Conservation (phyloP, 169 alveolate genomes). For the Sarcocystis neurona region DNA sequence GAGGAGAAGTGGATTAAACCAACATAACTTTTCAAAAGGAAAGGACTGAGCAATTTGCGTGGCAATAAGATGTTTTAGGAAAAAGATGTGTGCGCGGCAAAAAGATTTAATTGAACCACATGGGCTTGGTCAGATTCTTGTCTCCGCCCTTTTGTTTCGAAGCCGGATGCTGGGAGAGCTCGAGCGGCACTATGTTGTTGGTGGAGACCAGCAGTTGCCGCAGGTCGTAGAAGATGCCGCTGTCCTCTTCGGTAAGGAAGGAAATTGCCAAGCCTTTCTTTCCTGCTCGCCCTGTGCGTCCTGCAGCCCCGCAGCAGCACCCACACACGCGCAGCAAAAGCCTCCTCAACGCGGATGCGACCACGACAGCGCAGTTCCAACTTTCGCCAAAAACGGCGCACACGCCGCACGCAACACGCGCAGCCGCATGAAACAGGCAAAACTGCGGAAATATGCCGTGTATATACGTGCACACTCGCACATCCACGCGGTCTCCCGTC, state of each 20-base stretch:
- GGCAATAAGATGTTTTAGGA: too few species aligned
- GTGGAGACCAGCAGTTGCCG: constrained; percentile 88
- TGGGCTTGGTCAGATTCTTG: constrained; percentile 45
- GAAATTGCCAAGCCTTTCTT: constrained; percentile 95
- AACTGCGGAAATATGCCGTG: too few species aligned
- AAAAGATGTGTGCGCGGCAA: too few species aligned
- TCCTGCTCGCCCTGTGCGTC: constrained; percentile 99
- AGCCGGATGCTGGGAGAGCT: constrained; percentile 88
- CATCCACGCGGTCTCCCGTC: too few species aligned
- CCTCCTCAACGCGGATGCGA: neutral
- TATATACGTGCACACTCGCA: too few species aligned
- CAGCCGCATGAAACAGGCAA: too few species aligned
- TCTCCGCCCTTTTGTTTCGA: constrained; percentile 75
- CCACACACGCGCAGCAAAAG: neutral
- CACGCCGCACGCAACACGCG: neutral
- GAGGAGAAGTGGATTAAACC: too few species aligned
- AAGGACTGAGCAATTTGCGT: too few species aligned
- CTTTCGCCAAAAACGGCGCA: neutral
- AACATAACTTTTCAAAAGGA: too few species aligned
- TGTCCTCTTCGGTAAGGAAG: constrained; percentile 91
- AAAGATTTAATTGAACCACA: constrained; percentile 24
- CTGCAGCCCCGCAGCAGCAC: constrained; percentile 69
- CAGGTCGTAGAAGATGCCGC: constrained; percentile 83
- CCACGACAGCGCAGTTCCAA: neutral
- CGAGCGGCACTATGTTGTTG: constrained; percentile 89